phyloP scores from a whole-genome alignment of 768 basidiomycete genomes.

The Megacollybia marginata region DNA sequence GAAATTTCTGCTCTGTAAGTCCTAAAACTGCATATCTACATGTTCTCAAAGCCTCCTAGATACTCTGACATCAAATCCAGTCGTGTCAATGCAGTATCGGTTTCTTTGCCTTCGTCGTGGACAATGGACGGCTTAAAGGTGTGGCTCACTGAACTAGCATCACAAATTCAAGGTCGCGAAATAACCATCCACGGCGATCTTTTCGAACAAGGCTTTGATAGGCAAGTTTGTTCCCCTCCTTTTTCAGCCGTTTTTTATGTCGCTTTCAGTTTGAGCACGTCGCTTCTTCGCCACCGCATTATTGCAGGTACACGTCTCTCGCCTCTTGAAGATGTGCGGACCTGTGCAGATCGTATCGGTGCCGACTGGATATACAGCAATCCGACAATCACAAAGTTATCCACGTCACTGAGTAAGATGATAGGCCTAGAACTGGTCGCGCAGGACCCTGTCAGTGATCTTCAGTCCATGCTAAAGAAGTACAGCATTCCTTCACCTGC shows the following conservation, averaged over 20 bases:
- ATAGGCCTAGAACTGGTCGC: conserved; percentile 7
- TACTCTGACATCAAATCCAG: background rate
- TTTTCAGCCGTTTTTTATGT: background rate
- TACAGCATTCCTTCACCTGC: conserved; percentile 1
- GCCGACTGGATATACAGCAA: background rate
- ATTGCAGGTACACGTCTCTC: background rate
- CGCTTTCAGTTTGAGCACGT: background rate
- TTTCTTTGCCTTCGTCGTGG: background rate
- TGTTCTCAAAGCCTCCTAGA: conserved; percentile 2
- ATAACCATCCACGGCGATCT: conserved; percentile 11
- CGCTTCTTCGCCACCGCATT: background rate
- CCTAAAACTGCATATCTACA: background rate
- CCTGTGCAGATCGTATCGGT: background rate
- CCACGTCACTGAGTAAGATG: background rate
- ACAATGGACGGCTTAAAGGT: background rate
- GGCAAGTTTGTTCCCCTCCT: conserved; percentile 6
- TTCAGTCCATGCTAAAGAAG: conserved; percentile 9
- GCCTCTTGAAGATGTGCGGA: background rate
- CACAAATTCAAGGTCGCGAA: background rate
- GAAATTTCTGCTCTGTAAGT: background rate
- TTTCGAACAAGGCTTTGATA: conserved; percentile 25
- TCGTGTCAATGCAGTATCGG: background rate
- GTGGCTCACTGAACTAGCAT: background rate
- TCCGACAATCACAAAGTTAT: background rate
- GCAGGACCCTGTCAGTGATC: conserved; percentile 9